Conservation (phyloP, 805 yeast species). For the Sungouiozyma intestinalis region DNA sequence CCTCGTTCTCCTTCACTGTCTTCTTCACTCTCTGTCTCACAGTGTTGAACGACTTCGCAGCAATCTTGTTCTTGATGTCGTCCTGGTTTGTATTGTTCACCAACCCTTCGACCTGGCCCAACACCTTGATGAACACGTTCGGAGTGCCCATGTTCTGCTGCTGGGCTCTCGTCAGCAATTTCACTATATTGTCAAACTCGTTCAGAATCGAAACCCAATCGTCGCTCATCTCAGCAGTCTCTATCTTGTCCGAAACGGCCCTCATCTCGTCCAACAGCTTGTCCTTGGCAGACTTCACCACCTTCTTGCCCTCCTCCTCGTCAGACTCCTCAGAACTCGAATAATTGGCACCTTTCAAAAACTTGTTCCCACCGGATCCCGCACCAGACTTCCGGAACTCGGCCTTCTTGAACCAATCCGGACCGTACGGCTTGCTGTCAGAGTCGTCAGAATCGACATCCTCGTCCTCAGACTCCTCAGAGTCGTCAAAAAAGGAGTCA, state of each 20-base stretch:
- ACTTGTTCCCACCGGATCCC: conserved; percentile 22
- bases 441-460: conserved; percentile 18
- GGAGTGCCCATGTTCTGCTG: conserved; percentile 74
- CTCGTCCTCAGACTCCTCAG: conserved; percentile 28
- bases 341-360: conserved; percentile 28
- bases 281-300: conserved; percentile 89
- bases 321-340: conserved; percentile 38
- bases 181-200: conserved; percentile 72
- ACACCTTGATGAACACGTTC: conserved; percentile 51
- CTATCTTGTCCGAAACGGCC: conserved; percentile 53
- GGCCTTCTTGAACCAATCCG: conserved; percentile 35
- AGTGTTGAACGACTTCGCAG: conserved; percentile 78
- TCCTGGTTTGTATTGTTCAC: conserved; percentile 45
- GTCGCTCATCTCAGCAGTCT: conserved; percentile 52
- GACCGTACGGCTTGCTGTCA: conserved; percentile 35
- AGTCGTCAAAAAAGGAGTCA: conserved; percentile 30
- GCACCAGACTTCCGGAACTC: conserved; percentile 28
- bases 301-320: conserved; percentile 55
- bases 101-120: conserved; percentile 64
- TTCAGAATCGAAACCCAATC: conserved; percentile 70
- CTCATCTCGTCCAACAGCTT: conserved; percentile 84
- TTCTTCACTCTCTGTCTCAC: conserved; percentile 82
- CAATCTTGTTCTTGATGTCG: conserved; percentile 72
- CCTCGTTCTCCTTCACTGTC: conserved; percentile 57
- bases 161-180: conserved; percentile 52